These are phyloP conservation scores for Catenaria anguillulae DNA, from an alignment of 371 early-diverging fungal species.

Conservation along the genomic window DNA sequence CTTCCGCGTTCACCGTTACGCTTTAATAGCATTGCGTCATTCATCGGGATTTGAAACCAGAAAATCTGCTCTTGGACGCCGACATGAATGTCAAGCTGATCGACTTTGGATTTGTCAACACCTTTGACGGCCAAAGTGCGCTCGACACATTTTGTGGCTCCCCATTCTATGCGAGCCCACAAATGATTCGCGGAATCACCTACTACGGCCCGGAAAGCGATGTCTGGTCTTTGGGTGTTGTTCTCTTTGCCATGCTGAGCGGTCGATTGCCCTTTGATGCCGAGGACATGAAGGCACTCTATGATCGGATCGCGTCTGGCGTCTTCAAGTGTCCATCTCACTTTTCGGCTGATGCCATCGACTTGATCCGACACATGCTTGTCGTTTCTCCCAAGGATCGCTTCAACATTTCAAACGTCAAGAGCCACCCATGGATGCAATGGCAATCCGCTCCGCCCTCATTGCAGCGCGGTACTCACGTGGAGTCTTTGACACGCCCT, in stretches of 20 bases:
- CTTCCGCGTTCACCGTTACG: conserved; percentile 2
- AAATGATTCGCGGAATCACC: conserved; percentile 55
- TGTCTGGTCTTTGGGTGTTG: conserved; percentile 64
- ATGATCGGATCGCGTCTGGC: conserved; percentile 43
- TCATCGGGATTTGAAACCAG: conserved; percentile 95
- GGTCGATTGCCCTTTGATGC: conserved; percentile 71
- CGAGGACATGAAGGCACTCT: conserved; percentile 29
- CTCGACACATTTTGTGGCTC: conserved; percentile 90
- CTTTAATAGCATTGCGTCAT: conserved; percentile 64
- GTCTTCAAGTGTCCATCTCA: conserved; percentile 32
- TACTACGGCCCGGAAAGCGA: conserved; percentile 63
- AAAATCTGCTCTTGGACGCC: conserved; percentile 76
- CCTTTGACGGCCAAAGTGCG: conserved; percentile 46
- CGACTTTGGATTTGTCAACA: conserved; percentile 93
- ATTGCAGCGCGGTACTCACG: neutral
- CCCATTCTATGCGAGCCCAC: conserved; percentile 80
- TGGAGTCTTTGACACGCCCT: neutral
- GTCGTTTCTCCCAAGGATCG: conserved; percentile 27
- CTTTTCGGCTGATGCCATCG: conserved; percentile 24
- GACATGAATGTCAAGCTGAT: conserved; percentile 83
- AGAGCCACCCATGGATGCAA: conserved; percentile 24
- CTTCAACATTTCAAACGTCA: conserved; percentile 19
- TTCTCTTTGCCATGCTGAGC: conserved; percentile 52
- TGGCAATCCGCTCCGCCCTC: neutral
- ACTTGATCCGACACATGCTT: conserved; percentile 40